phyloP scores from a whole-genome alignment of 345 rosid species.

The Kernera saxatilis region DNA sequence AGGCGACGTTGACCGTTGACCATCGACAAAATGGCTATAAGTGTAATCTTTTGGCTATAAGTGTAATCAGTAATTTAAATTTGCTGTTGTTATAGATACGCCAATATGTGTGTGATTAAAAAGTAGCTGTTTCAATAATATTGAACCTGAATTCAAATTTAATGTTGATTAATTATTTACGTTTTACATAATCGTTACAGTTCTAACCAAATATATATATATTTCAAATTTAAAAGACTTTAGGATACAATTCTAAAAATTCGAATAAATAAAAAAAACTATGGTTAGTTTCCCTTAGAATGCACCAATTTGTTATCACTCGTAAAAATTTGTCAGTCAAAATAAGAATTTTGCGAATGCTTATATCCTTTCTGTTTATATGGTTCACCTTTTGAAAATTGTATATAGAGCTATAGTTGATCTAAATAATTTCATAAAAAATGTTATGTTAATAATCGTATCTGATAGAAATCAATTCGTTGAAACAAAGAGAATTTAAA shows the following conservation, averaged over 20 bases:
- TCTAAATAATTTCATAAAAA: background rate
- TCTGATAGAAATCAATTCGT: background rate
- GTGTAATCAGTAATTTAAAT: background rate
- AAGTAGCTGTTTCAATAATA: background rate
- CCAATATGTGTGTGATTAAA: background rate
- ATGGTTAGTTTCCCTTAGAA: background rate
- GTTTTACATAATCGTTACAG: background rate
- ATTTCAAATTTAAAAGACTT: background rate
- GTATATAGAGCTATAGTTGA: background rate
- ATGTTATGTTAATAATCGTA: background rate
- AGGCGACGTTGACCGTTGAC: conserved; percentile 9
- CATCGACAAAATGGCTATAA: background rate
- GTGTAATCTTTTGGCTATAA: background rate
- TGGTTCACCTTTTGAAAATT: background rate
- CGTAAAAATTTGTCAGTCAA: background rate
- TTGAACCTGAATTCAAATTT: background rate
- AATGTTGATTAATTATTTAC: background rate
- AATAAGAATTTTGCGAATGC: background rate
- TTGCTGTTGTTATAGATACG: background rate
- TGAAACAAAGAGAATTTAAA: background rate
- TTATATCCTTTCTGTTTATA: background rate
- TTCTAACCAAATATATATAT: background rate
- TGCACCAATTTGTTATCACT: background rate
- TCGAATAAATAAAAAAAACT: background rate
- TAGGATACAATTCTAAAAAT: background rate